phyloP scores from a whole-genome alignment of 139 green algal genomes.

The Tetraselmis striata region DNA sequence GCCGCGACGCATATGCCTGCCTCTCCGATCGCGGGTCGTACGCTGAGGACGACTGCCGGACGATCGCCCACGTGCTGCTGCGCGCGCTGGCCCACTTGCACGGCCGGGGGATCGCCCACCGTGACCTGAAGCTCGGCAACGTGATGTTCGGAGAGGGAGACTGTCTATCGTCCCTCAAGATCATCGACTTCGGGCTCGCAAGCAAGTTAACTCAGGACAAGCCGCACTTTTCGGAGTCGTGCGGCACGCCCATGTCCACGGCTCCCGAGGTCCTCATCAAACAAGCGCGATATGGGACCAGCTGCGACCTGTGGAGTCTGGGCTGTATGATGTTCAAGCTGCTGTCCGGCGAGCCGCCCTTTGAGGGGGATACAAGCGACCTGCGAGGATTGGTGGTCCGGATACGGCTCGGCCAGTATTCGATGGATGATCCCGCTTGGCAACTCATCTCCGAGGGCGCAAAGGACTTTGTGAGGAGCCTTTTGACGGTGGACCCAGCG shows the following conservation, averaged over 20 bases:
- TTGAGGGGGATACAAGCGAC: constrained; percentile 12
- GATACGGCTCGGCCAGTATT: constrained; percentile 16
- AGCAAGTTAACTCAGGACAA: background rate
- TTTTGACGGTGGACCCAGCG: constrained; percentile 13
- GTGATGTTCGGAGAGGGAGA: background rate
- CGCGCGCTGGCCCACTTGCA: background rate
- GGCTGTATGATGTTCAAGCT: constrained; percentile 33
- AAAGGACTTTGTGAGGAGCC: constrained; percentile 17
- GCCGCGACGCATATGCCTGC: background rate
- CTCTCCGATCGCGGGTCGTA: background rate
- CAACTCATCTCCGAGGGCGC: constrained; percentile 13
- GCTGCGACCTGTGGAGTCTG: background rate
- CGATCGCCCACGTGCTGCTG: background rate
- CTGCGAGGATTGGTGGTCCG: constrained; percentile 15
- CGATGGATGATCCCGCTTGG: constrained; percentile 13
- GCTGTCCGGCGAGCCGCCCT: constrained; percentile 26
- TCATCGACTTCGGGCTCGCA: background rate
- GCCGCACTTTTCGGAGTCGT: background rate
- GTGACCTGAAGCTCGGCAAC: background rate
- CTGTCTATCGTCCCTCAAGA: background rate
- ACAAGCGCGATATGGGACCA: background rate
- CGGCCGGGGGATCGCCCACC: background rate
- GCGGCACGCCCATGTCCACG: background rate
- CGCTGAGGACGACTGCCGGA: background rate
- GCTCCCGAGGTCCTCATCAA: background rate